Evolutionary conservation across 352 stramenopile species (phyloP).

Genomic region (Phytophthora fragariaefolia): DNA sequence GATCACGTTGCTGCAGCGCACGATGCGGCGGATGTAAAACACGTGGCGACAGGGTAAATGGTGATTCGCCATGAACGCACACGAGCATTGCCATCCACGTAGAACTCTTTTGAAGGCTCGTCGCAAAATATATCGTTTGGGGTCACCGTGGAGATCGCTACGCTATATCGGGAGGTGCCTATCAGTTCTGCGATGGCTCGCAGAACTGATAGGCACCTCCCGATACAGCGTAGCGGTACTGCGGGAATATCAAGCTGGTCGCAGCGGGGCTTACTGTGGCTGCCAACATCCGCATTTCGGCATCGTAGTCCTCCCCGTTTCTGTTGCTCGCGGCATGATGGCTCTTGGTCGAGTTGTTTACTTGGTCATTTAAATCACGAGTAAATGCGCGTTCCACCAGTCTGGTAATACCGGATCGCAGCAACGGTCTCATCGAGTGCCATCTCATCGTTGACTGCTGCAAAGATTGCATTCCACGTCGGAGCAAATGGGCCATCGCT

Average conservation of each 20-base stretch:
- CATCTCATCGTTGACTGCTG: conserved; percentile 35
- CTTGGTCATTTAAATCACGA: conserved; percentile 21
- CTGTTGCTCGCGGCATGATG: conserved; percentile 7
- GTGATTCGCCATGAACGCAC: conserved; percentile 47
- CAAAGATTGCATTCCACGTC: conserved; percentile 38
- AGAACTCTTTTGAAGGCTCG: conserved; percentile 44
- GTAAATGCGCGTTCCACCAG: conserved; percentile 42
- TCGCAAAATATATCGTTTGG: conserved; percentile 43
- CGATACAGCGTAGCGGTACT: conserved; percentile 36
- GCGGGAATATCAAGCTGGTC: conserved; percentile 35
- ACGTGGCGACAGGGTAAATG: conserved; percentile 42
- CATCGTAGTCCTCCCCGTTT: conserved; percentile 29
- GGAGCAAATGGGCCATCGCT: conserved; percentile 28
- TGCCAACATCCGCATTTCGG: conserved; percentile 40
- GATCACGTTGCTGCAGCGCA: conserved; percentile 40
- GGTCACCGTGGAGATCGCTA: conserved; percentile 38
- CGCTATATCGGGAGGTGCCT: too few species aligned
- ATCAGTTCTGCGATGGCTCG: too few species aligned
- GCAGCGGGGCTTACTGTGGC: conserved; percentile 33
- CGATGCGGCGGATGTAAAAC: conserved; percentile 44
- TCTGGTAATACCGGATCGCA: conserved; percentile 42
- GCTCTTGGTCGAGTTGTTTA: conserved; percentile 3
- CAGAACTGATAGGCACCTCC: conserved; percentile 45
- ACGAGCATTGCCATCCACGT: conserved; percentile 49
- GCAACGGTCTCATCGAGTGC: conserved; percentile 42